Conservation (phyloP, 2,329 filamentous ascomycete genomes). For the Cucurbitaria berberidis region DNA sequence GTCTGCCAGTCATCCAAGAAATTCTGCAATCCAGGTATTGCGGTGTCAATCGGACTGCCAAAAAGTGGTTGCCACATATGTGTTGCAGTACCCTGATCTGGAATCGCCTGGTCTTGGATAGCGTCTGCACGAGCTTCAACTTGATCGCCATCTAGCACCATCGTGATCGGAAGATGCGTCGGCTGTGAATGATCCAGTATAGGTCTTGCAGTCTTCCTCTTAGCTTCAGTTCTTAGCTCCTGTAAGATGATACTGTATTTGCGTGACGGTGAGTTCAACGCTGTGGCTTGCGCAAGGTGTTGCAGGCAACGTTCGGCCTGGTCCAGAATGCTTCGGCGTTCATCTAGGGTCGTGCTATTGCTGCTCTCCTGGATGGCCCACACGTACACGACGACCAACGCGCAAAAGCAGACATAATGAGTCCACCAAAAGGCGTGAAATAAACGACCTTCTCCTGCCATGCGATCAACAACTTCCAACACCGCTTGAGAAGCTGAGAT, state of each 20-base stretch:
- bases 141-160: not conserved
- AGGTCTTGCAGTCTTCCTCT: conserved; percentile 21
- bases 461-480: conserved; percentile 44
- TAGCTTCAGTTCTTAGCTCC: conserved; percentile 53
- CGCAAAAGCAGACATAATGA: conserved; percentile 58
- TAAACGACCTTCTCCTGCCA: conserved; percentile 46
- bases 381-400: conserved; percentile 56
- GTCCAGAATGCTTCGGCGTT: conserved; percentile 42
- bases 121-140: not conserved
- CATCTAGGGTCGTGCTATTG: conserved; percentile 8
- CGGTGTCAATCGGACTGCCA: conserved; percentile 27
- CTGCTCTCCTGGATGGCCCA: conserved; percentile 53
- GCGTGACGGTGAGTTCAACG: conserved; percentile 55
- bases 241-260: conserved; percentile 58
- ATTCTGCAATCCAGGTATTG: conserved; percentile 17
- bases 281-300: conserved; percentile 55
- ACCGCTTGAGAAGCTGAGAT: conserved; percentile 53
- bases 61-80: conserved; percentile 28
- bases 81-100: not conserved
- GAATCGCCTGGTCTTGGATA: not conserved
- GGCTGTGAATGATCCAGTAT: conserved; percentile 9
- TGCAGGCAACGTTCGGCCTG: conserved; percentile 55
- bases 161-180: not conserved
- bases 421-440: conserved; percentile 59
- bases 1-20: conserved; percentile 42